phyloP scores from a whole-genome alignment of 2,329 filamentous ascomycete species.

The Colletotrichum echinochloae region DNA sequence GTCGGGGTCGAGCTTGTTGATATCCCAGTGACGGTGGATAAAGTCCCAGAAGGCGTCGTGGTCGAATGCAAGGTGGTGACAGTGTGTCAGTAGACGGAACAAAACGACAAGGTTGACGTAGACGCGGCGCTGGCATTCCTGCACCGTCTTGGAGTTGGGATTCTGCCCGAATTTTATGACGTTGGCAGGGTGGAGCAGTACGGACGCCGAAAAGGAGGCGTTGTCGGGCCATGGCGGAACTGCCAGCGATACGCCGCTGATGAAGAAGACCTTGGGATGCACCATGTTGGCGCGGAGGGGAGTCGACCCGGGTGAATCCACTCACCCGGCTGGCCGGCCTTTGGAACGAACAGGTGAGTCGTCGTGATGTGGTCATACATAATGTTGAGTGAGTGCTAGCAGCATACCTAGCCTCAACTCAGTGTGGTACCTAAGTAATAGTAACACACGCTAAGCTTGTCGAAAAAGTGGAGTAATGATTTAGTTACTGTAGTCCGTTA shows the following conservation, averaged over 20 bases:
- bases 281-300: too few relatives aligned
- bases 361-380: neutral
- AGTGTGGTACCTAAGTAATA: too few relatives aligned
- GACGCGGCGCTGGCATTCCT: conserved; percentile 18
- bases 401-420: too few relatives aligned
- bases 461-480: too few relatives aligned
- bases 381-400: too few relatives aligned
- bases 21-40: neutral
- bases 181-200: conserved; percentile 13
- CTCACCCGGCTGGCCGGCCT: too few relatives aligned
- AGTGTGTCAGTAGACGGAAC: conserved; percentile 16
- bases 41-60: conserved; percentile 20
- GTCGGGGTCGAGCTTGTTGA: neutral
- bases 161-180: neutral
- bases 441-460: too few relatives aligned
- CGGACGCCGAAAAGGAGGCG: neutral
- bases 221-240: conserved; percentile 13
- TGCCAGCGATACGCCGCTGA: conserved; percentile 19
- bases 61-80: conserved; percentile 29
- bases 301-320: neutral
- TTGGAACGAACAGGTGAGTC: too few relatives aligned
- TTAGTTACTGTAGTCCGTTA: too few relatives aligned
- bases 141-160: neutral
- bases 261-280: neutral
- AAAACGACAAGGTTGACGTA: conserved; percentile 29